These are phyloP conservation scores for Mimosa pudica DNA, from an alignment of 306 rosid species.

Conservation along the genomic window DNA sequence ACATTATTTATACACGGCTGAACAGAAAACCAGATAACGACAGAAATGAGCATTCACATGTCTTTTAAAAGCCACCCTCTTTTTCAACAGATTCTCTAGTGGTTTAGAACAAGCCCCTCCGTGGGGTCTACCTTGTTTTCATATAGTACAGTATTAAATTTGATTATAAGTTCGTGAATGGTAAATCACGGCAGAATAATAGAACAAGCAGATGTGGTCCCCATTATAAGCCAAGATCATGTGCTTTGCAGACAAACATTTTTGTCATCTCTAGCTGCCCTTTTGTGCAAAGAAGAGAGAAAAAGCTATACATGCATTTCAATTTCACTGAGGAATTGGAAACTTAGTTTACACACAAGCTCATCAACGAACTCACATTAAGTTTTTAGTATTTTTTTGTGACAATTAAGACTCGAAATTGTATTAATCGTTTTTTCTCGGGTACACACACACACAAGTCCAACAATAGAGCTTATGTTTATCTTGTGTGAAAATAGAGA, in stretches of 20 bases:
- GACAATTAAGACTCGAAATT: no score
- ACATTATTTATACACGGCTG: conserved; percentile 37
- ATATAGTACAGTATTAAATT: neutral
- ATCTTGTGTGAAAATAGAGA: no score
- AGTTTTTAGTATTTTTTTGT: no score
- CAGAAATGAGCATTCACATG: conserved; percentile 42
- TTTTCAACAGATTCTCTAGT: conserved; percentile 13
- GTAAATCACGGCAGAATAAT: neutral
- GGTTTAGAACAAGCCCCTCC: neutral
- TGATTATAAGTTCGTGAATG: neutral
- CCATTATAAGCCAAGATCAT: conserved; percentile 35
- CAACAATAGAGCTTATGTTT: no score
- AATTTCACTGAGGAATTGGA: neutral
- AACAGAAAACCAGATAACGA: conserved; percentile 37
- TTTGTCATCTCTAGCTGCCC: conserved; percentile 4
- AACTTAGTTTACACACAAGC: neutral
- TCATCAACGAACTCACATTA: no score
- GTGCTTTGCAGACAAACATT: conserved; percentile 24
- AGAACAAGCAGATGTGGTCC: conserved; percentile 9
- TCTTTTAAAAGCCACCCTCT: neutral
- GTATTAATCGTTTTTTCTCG: no score
- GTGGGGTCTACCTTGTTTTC: conserved; percentile 1
- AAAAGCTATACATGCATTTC: conserved; percentile 5
- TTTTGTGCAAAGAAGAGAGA: conserved; percentile 12
- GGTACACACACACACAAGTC: no score